These are phyloP conservation scores for Arthrobotrys sphaeroides DNA, from an alignment of 2,329 filamentous ascomycete genomes.

Conservation along the genomic window DNA sequence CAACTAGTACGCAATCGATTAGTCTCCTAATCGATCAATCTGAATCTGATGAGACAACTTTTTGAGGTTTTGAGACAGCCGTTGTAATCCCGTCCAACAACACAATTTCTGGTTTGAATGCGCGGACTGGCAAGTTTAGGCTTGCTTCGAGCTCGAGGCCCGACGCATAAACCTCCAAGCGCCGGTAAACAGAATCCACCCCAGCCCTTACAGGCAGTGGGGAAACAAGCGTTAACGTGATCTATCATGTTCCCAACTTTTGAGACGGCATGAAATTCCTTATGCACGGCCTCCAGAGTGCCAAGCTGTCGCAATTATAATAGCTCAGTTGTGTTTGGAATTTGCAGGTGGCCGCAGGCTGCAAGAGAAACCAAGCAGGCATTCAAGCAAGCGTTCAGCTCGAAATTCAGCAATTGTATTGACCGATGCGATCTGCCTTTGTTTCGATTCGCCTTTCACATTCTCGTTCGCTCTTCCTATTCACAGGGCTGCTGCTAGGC, in stretches of 20 bases:
- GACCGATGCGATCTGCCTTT: constrained; percentile 2
- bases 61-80: constrained; percentile 12
- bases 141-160: neutral
- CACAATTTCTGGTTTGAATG: constrained; percentile 19
- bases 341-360: neutral
- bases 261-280: constrained; percentile 32
- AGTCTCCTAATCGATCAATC: neutral
- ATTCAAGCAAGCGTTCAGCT: neutral
- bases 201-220: constrained; percentile 5
- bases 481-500: constrained; percentile 6
- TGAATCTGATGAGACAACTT: neutral
- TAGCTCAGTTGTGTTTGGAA: neutral
- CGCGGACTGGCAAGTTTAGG: constrained; percentile 8
- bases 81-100: constrained; percentile 28
- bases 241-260: neutral
- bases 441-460: neutral
- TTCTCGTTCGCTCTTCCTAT: constrained; percentile 4
- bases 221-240: constrained; percentile 26
- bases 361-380: neutral
- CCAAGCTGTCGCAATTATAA: constrained; percentile 15
- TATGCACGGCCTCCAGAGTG: constrained; percentile 15
- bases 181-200: constrained; percentile 24
- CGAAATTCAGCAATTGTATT: neutral
- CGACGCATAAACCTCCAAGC: constrained; percentile 48
- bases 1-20: neutral